phyloP scores from a whole-genome alignment of 73 alveolate genomes.

The Halteria grandinella region DNA sequence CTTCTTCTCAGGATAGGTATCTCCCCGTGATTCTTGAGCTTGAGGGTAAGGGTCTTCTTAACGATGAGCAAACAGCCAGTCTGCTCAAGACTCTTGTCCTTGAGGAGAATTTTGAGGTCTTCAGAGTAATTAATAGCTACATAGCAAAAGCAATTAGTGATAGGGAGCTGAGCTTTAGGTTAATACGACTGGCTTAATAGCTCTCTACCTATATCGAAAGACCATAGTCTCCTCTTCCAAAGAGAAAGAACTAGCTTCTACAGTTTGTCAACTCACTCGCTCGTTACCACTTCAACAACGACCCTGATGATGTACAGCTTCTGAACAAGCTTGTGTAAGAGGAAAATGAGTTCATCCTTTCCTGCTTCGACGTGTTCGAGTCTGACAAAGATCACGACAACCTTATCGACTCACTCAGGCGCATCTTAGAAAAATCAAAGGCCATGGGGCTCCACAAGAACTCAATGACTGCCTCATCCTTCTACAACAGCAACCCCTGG shows the following conservation, averaged over 20 bases:
- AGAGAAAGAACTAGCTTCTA: conserved; percentile 47
- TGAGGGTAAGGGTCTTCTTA: conserved; percentile 47
- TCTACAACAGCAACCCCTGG: conserved; percentile 23
- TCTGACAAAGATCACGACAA: conserved; percentile 71
- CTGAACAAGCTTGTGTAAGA: conserved; percentile 55
- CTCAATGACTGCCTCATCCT: conserved; percentile 38
- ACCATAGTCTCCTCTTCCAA: conserved; percentile 70
- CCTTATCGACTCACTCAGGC: conserved; percentile 56
- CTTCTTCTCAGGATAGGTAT: conserved; percentile 20
- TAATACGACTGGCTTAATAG: conserved; percentile 48
- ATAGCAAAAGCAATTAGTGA: conserved; percentile 15
- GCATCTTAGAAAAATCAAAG: conserved; percentile 58
- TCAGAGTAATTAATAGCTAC: conserved; percentile 51
- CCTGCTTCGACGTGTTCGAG: conserved; percentile 72
- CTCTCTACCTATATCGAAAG: conserved; percentile 62
- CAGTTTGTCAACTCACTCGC: conserved; percentile 39
- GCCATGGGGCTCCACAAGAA: conserved; percentile 38
- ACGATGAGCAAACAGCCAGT: conserved; percentile 45
- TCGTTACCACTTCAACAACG: conserved; percentile 28
- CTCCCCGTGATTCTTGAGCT: conserved; percentile 42
- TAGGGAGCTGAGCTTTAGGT: conserved; percentile 50
- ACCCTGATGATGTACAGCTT: conserved; percentile 58
- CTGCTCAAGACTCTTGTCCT: conserved; percentile 51
- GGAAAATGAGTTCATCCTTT: conserved; percentile 68
- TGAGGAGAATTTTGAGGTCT: conserved; percentile 60